A percentile compares a stretch with the other conserved stretches of the same genome.
Conservation (phyloP, 176 grass and related monocot species). For the Avena insularis region DNA sequence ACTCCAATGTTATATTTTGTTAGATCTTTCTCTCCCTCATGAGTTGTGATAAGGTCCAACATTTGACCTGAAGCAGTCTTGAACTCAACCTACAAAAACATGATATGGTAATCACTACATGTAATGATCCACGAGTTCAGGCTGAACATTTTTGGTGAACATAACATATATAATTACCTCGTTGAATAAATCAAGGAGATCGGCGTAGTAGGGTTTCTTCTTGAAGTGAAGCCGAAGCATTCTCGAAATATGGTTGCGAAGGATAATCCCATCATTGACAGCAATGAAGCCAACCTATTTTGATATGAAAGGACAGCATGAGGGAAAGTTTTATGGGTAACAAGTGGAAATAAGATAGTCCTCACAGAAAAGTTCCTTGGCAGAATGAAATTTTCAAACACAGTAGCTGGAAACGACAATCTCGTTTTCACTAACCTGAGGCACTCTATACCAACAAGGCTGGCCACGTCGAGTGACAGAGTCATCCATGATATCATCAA, state of each 20-base stretch:
- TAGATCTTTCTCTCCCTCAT: conserved; percentile 89
- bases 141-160: not conserved
- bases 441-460: conserved; percentile 86
- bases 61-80: conserved; percentile 96
- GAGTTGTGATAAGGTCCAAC: conserved; percentile 89
- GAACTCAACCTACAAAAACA: conserved; percentile 78
- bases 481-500: conserved; percentile 98
- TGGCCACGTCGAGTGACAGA: conserved; percentile 85
- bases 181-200: conserved; percentile 95
- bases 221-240: conserved; percentile 79
- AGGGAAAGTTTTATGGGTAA: not conserved
- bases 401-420: conserved; percentile 4
- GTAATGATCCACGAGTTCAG: conserved; percentile 23
- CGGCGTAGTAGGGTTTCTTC: conserved; percentile 88
- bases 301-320: not conserved
- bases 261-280: conserved; percentile 88
- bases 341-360: not conserved
- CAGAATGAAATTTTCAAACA: not conserved
- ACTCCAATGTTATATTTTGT: conserved; percentile 75
- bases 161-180: conserved; percentile 62
- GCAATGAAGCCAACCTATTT: conserved; percentile 88
- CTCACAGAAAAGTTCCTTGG: not conserved
- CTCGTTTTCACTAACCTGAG: conserved; percentile 59
- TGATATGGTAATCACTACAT: conserved; percentile 27
- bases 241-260: conserved; percentile 79